These are phyloP conservation scores for Chlamydomonas urium DNA, from an alignment of 139 green algal genomes.

Conservation along the genomic window DNA sequence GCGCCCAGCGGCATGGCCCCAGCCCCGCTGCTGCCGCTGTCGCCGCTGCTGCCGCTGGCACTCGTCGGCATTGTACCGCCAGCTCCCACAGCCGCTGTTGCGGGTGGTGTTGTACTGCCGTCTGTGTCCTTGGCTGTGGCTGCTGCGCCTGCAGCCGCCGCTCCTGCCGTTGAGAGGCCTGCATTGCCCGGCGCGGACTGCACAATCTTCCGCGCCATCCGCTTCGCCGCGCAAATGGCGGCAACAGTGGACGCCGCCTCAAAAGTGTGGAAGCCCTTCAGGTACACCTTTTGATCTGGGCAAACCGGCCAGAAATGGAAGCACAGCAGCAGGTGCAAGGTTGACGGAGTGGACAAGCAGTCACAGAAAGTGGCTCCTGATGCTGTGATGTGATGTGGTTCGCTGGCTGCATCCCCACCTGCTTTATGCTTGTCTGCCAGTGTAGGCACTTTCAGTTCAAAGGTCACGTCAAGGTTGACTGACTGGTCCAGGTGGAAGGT, in stretches of 20 bases:
- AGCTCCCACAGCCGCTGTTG: too few relatives aligned
- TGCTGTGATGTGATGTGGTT: neutral
- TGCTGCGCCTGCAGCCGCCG: too few relatives aligned
- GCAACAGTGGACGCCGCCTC: conserved; percentile 4
- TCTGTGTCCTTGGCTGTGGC: too few relatives aligned
- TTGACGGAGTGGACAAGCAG: neutral
- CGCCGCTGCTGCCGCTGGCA: too few relatives aligned
- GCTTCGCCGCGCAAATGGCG: neutral
- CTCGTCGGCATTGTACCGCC: too few relatives aligned
- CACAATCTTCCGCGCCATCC: too few relatives aligned
- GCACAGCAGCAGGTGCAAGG: neutral
- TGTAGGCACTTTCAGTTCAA: conserved; percentile 7
- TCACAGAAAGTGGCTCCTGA: neutral
- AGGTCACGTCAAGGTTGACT: conserved; percentile 1
- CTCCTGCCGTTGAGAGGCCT: too few relatives aligned
- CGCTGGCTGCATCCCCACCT: neutral
- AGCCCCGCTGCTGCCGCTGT: too few relatives aligned
- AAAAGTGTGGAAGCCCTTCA: conserved; percentile 10
- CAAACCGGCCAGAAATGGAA: neutral
- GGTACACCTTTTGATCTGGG: conserved; percentile 2
- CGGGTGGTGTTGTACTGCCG: too few relatives aligned
- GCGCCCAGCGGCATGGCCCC: too few relatives aligned
- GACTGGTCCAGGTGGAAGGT: neutral
- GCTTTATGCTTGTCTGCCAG: neutral
- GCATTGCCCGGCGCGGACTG: too few relatives aligned